Evolutionary conservation across 83 land plant species (phyloP), one percentile per base, ranked within the genome.

Genomic region (Picea mariana): DNA sequence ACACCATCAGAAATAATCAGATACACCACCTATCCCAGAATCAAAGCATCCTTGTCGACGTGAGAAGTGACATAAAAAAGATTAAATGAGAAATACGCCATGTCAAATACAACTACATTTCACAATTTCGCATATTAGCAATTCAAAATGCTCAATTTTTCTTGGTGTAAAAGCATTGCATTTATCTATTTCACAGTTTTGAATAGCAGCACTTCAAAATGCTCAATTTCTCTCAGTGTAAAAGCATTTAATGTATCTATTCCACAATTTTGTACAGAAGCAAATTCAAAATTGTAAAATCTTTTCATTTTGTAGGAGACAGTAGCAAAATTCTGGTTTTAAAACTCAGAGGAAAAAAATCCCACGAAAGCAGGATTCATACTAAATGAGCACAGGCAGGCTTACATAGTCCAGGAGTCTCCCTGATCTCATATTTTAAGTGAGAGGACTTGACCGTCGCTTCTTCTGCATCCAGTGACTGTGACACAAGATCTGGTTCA

Each of bases 361-460:
- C 13, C 13, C 58, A 52, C 13, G 3, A 52, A 52, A 52, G 13
- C 58, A 18, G 26, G 17, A 83, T 18, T 42, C 12, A 68, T 52
- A 3, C 4, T 71, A 15, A 27, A 34, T 38, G 62, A 75, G 62
- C 38, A 24, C 26, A n/a, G 26, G 4, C 55, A 80, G 47, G 47
- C 94, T 87, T 68, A 97, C 99, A 91, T 27, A 96, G 92, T 62
- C 99, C 98, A 60, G 99, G 99, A 27, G 93, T 91, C 77, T 97
- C 99, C 75, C 98, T 83, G 65, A 97, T 86, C 87, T 95, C 97
- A 83, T 97, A 97, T 86, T 91, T 97, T 89, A 97, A 91, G 82
- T 91, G 95, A 23, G 92, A 80, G 40, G 91, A 95, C 83, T 94
- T 81, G 11, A 66, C 84, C 38, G 79, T 77, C 68, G 91, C 68